Evolutionary conservation across 129 eudicot genomes (phyloP), one percentile per base, ranked within the genome.

Genomic region (Helianthus tuberosus): DNA sequence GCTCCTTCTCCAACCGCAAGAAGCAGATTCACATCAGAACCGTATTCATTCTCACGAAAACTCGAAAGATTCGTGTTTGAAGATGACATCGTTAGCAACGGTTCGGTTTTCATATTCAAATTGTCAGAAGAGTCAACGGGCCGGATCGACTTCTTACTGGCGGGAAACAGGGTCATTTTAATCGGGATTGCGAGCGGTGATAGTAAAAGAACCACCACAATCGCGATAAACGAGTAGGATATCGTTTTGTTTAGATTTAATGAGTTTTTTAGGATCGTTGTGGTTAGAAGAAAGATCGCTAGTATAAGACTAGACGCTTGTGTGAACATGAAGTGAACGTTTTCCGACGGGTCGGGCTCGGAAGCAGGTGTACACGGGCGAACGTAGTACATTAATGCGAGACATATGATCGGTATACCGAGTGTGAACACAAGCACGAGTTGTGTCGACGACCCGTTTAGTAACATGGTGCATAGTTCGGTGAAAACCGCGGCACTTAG

Each of bases 1-100:
- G 96, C 97, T n/a, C 98, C 98, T 75, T 94, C 98, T 6, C 97
- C 98, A 2, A 84, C 82, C 15, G 98, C 98, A 15, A 94, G 86
- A 75, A 94, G 93, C 63, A 75, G 72, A 80, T 94, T 88, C 79
- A 94, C 85, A 39, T 94, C 91, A 1, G 96, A 81, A 5, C 58
- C 44, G 39, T 88, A 88, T 27, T 90, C 98, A n/a, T 23, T 75
- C 48, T 88, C 98, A 27, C 50, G 25, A 9, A 94, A 61, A 32
- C 66, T 61, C 6, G 43, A 5, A 61, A 61, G 93, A 72, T 88
- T 52, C 16, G 89, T 38, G 50, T 74, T 74, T 23, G 97, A 90
- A 53, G 96, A 82, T 58, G 96, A 86, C 7, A 84, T 82, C 1
- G 79, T 84, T 75, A 94, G 50, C 55, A 94, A 70, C 0, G 89